Base-by-base conservation (phyloP, 2,329 filamentous ascomycete genomes). In the Bipolaris bicolor region DNA sequence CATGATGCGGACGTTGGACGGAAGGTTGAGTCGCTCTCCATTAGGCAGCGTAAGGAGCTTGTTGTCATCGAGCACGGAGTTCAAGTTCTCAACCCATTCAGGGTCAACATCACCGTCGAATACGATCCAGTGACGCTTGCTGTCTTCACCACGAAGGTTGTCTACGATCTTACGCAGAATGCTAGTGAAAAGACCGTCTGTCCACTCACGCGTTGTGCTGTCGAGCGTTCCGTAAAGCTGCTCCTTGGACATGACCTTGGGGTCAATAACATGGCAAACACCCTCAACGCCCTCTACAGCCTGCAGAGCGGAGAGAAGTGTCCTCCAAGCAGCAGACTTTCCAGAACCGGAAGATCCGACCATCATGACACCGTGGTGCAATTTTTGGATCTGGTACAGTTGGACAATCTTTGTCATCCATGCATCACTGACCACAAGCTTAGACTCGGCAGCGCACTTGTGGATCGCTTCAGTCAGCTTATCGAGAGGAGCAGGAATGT, bases 291-390 rank as follows among this genome's bases (percentile, higher is more conserved):
- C 89, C 75, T 99, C 95, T 13, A 96, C 91, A 69, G 90, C 88
- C 70, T 98, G 94, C 57, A 99, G 80, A 15, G 96, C 95, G 70
- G 96, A 90, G 18, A 99, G 84, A 49, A 99, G 83, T 40, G 96
- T 87, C 71, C 91, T 92, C 95, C 96, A 99, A 5, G 95, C 91
- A 1, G 90, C 88, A 39, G 95, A 97, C 80, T 99, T 99, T 73
- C 96, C 96, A 44, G 94, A 90, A n/a, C 96, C 95, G 29, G 96
- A 97, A 72, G 91, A 92, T 62, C 95, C 95, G 9, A 99, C 95
- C 95, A 99, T 98, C 96, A 99, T 99, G 26, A 99, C 95, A 89
- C 95, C 95, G 68, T 99, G 95, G 72, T 99, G 95, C 57, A 99
- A 92, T 64, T 89, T 90, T 77, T 98, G 95, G 62, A 99, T 99